Base-by-base conservation (phyloP, 2,329 filamentous ascomycete species). In the Fusarium duplospermum region DNA sequence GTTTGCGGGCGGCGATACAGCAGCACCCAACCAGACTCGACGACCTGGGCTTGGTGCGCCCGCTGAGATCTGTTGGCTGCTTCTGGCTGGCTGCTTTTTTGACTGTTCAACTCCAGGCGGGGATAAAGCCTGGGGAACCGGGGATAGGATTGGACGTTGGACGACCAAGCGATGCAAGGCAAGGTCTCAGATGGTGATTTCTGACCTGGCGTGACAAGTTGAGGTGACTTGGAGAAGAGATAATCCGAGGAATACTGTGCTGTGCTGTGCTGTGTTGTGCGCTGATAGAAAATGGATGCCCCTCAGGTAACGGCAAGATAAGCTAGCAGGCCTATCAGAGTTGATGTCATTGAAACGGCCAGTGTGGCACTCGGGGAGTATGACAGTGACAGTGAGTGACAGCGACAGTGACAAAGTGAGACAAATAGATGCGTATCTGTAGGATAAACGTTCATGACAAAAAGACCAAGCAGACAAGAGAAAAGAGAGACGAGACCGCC, bases 281-380 rank as follows among this genome's bases (percentile, higher is more conserved):
- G 22, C 45, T 50, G 45, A 50, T 50, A 50, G 45, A 52, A 35
- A 35, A 35, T 35, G 33, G 33, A 42, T 62, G 22, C 57, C 65
- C 69, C 71, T 88, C 77, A 88, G 81, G 87, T 88, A 81, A 88
- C 85, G 72, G 87, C 86, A 81, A 89, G 87, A 89, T 89, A 88
- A 87, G 87, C 84, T 82, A 85, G 64, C 36, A 64, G 83, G 83
- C 85, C 88, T 88, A 87, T 88, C 85, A 83, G 84, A 69, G 72
- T 72, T 62, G 62, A 74, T 84, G 87, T 89, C 88, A 90, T 89
- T 86, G 84, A 72, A 67, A 72, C 59, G 66, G 38, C 62, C 65
- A 47, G 72, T 45, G 47, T 42, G 40, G n/a, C 20, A 20, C 27
- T 14, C 27, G 27, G 47, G 47, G 50, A 20, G 50, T 52, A 52